These are phyloP conservation scores for Pythium phragmitis DNA, from an alignment of 352 stramenopile genomes.

Conservation along the genomic window DNA sequence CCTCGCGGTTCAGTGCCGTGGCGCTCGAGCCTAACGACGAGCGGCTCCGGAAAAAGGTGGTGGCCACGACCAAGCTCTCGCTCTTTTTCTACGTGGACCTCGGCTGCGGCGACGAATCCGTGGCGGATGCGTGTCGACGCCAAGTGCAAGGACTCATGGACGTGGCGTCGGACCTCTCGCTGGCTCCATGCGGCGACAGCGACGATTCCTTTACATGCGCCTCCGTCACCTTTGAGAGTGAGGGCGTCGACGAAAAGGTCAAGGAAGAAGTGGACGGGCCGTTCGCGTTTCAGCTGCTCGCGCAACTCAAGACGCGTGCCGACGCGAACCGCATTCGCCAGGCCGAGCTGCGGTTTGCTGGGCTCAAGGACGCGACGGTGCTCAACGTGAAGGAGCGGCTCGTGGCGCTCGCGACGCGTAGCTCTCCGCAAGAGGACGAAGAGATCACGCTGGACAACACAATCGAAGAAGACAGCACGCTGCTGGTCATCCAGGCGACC, in stretches of 20 bases:
- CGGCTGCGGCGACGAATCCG: conserved; percentile 64
- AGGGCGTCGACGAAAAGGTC: conserved; percentile 25
- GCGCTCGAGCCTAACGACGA: conserved; percentile 48
- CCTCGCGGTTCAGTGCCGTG: conserved; percentile 37
- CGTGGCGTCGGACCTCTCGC: conserved; percentile 38
- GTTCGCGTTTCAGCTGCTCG: conserved; percentile 47
- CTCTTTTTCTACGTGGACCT: conserved; percentile 84
- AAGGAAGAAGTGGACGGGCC: conserved; percentile 16
- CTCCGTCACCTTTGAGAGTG: conserved; percentile 44
- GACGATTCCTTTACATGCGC: conserved; percentile 28
- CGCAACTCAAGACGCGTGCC: conserved; percentile 46
- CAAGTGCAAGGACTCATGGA: conserved; percentile 53
- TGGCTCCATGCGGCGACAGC: conserved; percentile 19
- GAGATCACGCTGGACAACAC: conserved; percentile 65
- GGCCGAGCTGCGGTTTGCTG: conserved; percentile 53
- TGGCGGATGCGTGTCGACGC: conserved; percentile 48
- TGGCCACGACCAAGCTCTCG: conserved; percentile 58
- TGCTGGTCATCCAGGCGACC: conserved; percentile 73
- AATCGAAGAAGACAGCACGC: conserved; percentile 63
- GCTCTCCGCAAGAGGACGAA: conserved; percentile 30
- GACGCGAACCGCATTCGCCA: conserved; percentile 21
- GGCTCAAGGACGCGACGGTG: conserved; percentile 58
- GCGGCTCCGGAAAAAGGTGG: conserved; percentile 33
- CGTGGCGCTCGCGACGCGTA: conserved; percentile 38
- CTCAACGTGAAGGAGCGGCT: conserved; percentile 76